phyloP scores from a whole-genome alignment of 768 basidiomycete species.

The Xerocomus potaroensis region DNA sequence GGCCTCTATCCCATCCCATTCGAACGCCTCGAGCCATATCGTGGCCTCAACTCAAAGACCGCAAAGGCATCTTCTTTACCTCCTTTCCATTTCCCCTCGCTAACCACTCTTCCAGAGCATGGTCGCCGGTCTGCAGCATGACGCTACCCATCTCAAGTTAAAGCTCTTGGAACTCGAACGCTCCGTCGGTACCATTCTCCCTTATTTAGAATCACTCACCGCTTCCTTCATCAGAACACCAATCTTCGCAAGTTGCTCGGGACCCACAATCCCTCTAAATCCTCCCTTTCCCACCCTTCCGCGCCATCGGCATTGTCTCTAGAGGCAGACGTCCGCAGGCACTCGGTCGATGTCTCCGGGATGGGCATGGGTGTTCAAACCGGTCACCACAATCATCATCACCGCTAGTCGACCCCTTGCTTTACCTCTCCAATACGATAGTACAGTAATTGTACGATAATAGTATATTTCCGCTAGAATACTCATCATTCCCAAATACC shows the following conservation, averaged over 20 bases:
- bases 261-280: constrained; percentile 16
- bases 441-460: constrained; percentile 20
- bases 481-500: constrained; percentile 54
- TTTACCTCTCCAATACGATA: no score
- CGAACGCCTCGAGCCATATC: constrained; percentile 56
- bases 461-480: constrained; percentile 7
- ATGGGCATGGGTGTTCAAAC: constrained; percentile 29
- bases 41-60: constrained; percentile 70
- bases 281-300: constrained; percentile 20
- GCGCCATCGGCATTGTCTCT: constrained; percentile 27
- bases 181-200: constrained; percentile 38
- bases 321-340: constrained; percentile 32
- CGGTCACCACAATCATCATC: constrained; percentile 3
- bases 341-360: constrained; percentile 30
- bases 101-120: constrained; percentile 47
- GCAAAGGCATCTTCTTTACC: constrained; percentile 52
- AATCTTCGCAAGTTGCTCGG: constrained; percentile 31
- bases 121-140: constrained; percentile 67
- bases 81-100: neutral
- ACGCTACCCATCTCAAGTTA: constrained; percentile 52
- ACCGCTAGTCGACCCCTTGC: constrained; percentile 3
- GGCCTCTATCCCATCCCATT: constrained; percentile 55
- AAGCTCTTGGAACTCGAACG: constrained; percentile 68
- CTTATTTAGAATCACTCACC: neutral
- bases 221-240: constrained; percentile 20